Evolutionary conservation across 768 basidiomycete genomes (phyloP), one percentile per base, ranked within the genome.

Genomic region (Crassisporium funariophilum): DNA sequence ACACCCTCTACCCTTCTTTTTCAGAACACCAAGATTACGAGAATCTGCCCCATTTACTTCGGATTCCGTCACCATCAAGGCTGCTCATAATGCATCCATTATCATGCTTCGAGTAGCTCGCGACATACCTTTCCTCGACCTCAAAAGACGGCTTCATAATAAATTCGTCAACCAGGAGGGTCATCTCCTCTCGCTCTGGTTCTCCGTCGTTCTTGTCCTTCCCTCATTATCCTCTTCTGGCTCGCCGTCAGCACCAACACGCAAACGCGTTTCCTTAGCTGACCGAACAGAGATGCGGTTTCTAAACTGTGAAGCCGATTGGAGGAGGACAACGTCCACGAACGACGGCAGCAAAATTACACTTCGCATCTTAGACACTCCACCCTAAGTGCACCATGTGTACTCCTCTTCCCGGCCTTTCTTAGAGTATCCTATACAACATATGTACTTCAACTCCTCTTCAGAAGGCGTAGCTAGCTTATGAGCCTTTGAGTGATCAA

Each of bases 151-250:
- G 38, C 67, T 91, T 19, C 76, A 77, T 50, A 78, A 83, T 44
- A 88, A 88, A 56, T 83, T 90, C 58, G 73, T 77, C n/a, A 70
- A 74, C 17, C 78, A 82, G 55, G 84, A 83, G 61, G 75, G 74
- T 38, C 54, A 82, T 34, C 69, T 73, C 10, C 75, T 88, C 17
- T 73, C 73, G 0, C 67, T 74, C 5, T 64, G 71, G 1, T 89
- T 89, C 59, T 73, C 71, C 6, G 64, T 89, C 24, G 78, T 77
- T 15, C 76, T 81, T 53, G 57, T 78, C 37, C 70, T 79, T 44
- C 73, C 75, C 25, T 56, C 46, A 13, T 34, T 21, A 29, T n/a
- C n/a, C n/a, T 31, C 21, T 25, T 41, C 22, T 43, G 25, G 43
- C 34, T 38, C 21, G 9, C 25, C 27, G 31, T 52, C 27, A 46